Evolutionary conservation across 805 yeast species (phyloP).

Genomic region (Schizosaccharomyces pombe): DNA sequence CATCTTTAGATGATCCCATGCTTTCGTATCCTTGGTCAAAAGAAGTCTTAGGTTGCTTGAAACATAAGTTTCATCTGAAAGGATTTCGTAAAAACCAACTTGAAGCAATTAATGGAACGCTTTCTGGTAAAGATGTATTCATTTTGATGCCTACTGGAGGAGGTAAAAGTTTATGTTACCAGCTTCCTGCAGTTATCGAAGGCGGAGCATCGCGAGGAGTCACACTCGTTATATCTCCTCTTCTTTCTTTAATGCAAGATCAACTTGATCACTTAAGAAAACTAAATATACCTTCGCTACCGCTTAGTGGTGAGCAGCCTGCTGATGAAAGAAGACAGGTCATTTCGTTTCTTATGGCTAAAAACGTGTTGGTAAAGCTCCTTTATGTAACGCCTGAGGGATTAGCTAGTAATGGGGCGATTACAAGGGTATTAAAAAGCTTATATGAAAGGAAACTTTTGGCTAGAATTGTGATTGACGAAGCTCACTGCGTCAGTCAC

Average conservation of each 20-base stretch:
- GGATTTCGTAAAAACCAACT: conserved; percentile 63
- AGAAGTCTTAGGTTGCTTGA: conserved; percentile 39
- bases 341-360: conserved; percentile 37
- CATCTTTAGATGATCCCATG: not conserved
- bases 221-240: conserved; percentile 79
- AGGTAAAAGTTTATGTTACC: conserved; percentile 89
- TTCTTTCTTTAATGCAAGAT: conserved; percentile 91
- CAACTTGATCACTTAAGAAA: conserved; percentile 63
- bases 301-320: conserved; percentile 60
- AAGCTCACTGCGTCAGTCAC: conserved; percentile 91
- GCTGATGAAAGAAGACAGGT: conserved; percentile 39
- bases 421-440: conserved; percentile 36
- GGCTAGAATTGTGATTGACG: conserved; percentile 83
- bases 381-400: conserved; percentile 87
- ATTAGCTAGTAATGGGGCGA: conserved; percentile 51
- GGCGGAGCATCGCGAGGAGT: conserved; percentile 61
- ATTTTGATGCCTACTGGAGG: conserved; percentile 98
- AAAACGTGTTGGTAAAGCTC: conserved; percentile 32
- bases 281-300: conserved; percentile 54
- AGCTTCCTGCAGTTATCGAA: conserved; percentile 66
- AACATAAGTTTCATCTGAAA: conserved; percentile 34
- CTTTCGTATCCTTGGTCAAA: conserved; percentile 31
- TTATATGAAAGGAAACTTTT: conserved; percentile 33
- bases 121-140: conserved; percentile 64
- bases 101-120: conserved; percentile 63